phyloP scores from a whole-genome alignment of 257 asterid genomes.

The Phtheirospermum japonicum region DNA sequence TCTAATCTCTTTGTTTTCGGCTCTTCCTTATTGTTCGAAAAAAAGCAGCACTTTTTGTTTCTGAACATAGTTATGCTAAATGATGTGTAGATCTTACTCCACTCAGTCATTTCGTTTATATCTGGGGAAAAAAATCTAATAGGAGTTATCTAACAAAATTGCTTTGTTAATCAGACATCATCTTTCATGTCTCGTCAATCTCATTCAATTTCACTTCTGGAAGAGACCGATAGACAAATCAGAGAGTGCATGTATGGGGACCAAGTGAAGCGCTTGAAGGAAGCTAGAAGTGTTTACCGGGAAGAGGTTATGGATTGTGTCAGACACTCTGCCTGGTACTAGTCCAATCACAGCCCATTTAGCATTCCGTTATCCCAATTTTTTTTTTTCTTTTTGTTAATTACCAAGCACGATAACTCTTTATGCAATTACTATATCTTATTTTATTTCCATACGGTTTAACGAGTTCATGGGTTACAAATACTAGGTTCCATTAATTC shows the following conservation, averaged over 20 bases:
- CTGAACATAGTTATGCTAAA: too few species aligned
- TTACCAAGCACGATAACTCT: background rate
- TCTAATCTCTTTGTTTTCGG: too few species aligned
- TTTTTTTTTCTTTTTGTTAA: background rate
- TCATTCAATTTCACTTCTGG: conserved; percentile 65
- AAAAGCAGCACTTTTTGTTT: too few species aligned
- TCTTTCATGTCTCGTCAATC: conserved; percentile 82
- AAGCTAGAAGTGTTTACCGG: conserved; percentile 67
- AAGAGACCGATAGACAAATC: conserved; percentile 88
- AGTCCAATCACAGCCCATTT: conserved; percentile 12
- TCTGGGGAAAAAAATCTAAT: too few species aligned
- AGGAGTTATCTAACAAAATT: background rate
- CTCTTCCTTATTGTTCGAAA: too few species aligned
- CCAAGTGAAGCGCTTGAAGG: conserved; percentile 81
- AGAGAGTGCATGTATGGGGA: conserved; percentile 66
- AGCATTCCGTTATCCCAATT: too few species aligned
- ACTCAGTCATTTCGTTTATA: too few species aligned
- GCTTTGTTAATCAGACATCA: conserved; percentile 67
- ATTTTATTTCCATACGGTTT: conserved; percentile 15
- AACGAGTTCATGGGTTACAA: conserved; percentile 9
- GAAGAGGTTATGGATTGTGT: conserved; percentile 94
- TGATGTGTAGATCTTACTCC: too few species aligned
- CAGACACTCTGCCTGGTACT: conserved; percentile 94
- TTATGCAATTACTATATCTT: conserved; percentile 3
- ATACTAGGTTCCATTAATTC: conserved; percentile 2